Evolutionary conservation across 257 asterid genomes (phyloP).

Genomic region (Mitragyna speciosa): DNA sequence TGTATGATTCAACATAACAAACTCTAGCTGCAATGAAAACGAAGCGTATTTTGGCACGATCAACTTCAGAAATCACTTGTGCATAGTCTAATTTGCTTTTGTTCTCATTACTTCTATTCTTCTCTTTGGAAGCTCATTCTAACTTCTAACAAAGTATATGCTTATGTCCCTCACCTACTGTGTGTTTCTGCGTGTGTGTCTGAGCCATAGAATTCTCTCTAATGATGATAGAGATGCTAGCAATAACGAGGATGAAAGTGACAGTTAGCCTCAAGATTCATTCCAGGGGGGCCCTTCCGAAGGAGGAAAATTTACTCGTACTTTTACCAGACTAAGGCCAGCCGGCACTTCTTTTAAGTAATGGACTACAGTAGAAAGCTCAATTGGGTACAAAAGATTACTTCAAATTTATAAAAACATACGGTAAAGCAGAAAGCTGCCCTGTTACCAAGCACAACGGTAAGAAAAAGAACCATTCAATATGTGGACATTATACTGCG

Average conservation of each 20-base stretch:
- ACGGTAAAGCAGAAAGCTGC: conserved; percentile 7
- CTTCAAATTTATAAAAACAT: neutral
- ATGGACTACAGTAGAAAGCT: conserved; percentile 18
- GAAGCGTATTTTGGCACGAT: neutral
- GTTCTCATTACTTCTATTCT: neutral
- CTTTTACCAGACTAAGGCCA: neutral
- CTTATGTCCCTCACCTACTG: neutral
- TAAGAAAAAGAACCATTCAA: conserved; percentile 11
- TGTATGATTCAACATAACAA: no score
- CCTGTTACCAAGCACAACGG: conserved; percentile 20
- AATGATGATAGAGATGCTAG: conserved; percentile 20
- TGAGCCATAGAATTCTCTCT: conserved; percentile 6
- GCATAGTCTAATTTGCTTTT: neutral
- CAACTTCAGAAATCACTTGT: neutral
- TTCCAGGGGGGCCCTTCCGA: neutral
- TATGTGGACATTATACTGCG: neutral
- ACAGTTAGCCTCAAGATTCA: conserved; percentile 15
- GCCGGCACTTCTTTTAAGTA: conserved; percentile 3
- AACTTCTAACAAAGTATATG: neutral
- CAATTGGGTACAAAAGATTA: neutral
- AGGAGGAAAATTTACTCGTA: neutral
- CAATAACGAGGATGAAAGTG: conserved; percentile 23
- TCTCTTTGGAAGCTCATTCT: neutral
- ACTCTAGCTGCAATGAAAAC: no score
- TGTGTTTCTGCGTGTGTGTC: neutral